Conservation (phyloP, 306 rosid genomes). For the Glycyrrhiza uralensis region DNA sequence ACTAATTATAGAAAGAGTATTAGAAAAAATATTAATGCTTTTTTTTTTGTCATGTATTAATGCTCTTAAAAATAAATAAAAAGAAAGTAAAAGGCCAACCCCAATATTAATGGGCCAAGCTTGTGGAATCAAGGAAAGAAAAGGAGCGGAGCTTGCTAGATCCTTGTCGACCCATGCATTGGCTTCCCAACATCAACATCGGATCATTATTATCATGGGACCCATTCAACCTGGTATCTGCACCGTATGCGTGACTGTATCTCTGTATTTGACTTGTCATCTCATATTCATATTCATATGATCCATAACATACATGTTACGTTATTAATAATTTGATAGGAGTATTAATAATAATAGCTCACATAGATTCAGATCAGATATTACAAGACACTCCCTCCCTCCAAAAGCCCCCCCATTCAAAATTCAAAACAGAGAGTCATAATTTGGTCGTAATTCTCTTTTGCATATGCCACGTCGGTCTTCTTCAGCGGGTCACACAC, state of each 20-base stretch:
- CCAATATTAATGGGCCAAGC: slow-evolving; percentile 11
- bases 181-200: no score
- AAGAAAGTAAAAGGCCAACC: not conserved
- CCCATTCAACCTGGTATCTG: not conserved
- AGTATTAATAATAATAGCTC: not conserved
- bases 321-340: no score
- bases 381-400: no score
- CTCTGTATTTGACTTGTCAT: no score
- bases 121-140: not conserved
- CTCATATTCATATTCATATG: no score
- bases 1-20: no score
- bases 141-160: slow-evolving; percentile 38
- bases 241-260: not conserved
- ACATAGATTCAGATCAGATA: not conserved
- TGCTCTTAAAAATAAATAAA: not conserved
- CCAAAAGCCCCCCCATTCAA: slow-evolving; percentile 29
- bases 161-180: no score
- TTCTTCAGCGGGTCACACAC: not conserved
- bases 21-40: no score
- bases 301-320: not conserved
- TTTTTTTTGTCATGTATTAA: no score
- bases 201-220: slow-evolving; percentile 22
- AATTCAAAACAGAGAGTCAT: slow-evolving; percentile 27
- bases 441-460: not conserved
- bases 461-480: not conserved